phyloP scores from a whole-genome alignment of 352 stramenopile species.

The Saprolegnia diclina region DNA sequence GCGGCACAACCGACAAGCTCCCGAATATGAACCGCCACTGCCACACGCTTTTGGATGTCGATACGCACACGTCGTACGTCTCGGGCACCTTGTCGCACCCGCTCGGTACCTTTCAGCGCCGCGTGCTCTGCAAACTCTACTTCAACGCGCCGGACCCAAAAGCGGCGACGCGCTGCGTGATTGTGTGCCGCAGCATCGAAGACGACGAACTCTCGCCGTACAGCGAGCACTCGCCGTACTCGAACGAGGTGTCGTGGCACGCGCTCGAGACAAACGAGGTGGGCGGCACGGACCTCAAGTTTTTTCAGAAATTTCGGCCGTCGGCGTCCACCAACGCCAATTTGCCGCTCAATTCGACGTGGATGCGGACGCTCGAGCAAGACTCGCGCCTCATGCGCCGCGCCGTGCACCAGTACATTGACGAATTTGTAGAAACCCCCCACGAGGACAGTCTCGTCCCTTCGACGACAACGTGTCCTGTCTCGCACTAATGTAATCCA shows the following conservation, averaged over 20 bases:
- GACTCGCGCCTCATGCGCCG: conserved; percentile 2
- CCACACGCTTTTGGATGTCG: not conserved
- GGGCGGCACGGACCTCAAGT: conserved; percentile 2
- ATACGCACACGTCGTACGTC: conserved; percentile 10
- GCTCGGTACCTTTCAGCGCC: not conserved
- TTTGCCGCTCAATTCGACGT: not conserved
- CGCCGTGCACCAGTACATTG: conserved; percentile 3
- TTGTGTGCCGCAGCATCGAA: conserved; percentile 2
- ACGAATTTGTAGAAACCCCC: not conserved
- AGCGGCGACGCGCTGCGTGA: not conserved
- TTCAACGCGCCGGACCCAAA: not conserved
- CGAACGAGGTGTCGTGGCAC: conserved; percentile 15
- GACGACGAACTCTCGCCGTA: not conserved
- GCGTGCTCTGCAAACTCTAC: conserved; percentile 12
- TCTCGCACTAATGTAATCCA: too few species aligned
- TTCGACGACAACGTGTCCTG: too few species aligned
- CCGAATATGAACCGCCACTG: conserved; percentile 10
- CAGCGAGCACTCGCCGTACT: not conserved
- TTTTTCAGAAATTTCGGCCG: conserved; percentile 16
- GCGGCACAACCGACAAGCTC: not conserved
- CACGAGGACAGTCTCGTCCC: too few species aligned
- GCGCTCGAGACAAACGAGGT: not conserved
- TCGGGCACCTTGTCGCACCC: not conserved
- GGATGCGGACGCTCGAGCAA: conserved; percentile 6
- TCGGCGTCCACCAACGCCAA: not conserved